Conservation (phyloP, 2,329 filamentous ascomycete genomes). For the Juglanconis sp. region DNA sequence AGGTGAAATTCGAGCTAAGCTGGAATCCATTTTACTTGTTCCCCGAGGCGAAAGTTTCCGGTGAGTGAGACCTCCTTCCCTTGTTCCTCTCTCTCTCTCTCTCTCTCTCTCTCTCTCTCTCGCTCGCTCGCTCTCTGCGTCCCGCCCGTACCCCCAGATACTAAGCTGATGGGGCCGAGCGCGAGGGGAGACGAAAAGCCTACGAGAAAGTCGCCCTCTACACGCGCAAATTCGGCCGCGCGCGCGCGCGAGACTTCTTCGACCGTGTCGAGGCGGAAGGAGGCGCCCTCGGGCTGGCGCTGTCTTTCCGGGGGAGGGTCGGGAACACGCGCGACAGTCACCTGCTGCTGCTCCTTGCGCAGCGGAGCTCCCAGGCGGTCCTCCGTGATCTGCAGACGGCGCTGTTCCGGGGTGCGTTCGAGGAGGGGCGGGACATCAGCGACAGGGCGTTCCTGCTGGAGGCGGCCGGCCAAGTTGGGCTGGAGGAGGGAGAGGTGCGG, state of each 20-base stretch:
- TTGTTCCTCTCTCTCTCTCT: not conserved
- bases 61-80: constrained; percentile 11
- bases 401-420: constrained; percentile 42
- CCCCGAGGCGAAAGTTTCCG: constrained; percentile 30
- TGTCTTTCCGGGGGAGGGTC: constrained; percentile 39
- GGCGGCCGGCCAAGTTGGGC: constrained; percentile 30
- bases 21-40: constrained; percentile 48
- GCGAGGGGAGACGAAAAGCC: constrained; percentile 19
- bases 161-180: not conserved
- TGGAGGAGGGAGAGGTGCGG: constrained; percentile 19
- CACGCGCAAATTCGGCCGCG: constrained; percentile 26
- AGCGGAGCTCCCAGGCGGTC: constrained; percentile 21
- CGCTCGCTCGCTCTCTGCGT: too few species aligned
- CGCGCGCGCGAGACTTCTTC: constrained; percentile 26
- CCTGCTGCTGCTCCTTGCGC: constrained; percentile 43
- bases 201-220: constrained; percentile 38
- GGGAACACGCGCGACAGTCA: constrained; percentile 45
- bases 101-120: too few species aligned
- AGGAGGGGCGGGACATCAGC: constrained; percentile 39
- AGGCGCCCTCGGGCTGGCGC: constrained; percentile 34
- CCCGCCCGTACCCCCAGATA: too few species aligned
- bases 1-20: constrained; percentile 42
- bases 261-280: constrained; percentile 32
- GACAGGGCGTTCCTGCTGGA: constrained; percentile 35
- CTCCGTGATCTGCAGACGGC: constrained; percentile 34